Percentiles rank a stretch among this genome's conserved stretches.
Conservation (phyloP, 306 rosid species). For the Erythrophleum fordii region DNA sequence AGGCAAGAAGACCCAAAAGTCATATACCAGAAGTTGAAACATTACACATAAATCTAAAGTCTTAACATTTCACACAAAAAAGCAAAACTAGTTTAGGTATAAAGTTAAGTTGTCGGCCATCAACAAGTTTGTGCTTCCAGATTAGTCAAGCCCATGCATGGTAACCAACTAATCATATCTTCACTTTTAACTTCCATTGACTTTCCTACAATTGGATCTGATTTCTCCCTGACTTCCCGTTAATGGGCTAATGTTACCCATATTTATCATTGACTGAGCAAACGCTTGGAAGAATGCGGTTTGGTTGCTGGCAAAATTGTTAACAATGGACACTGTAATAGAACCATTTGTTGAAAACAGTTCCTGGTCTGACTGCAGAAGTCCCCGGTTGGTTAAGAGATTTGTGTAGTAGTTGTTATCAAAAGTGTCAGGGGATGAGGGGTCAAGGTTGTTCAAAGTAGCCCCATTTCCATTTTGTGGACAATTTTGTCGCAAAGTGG, state of each 20-base stretch:
- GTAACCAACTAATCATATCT: not conserved
- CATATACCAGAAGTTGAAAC: not conserved
- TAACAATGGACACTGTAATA: slow-evolving; percentile 56
- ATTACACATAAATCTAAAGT: not conserved
- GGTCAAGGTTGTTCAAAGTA: slow-evolving; percentile 55
- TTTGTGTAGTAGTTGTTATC: slow-evolving; percentile 70
- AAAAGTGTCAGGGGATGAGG: slow-evolving; percentile 44
- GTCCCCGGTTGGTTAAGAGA: slow-evolving; percentile 48
- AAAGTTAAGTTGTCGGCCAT: not conserved
- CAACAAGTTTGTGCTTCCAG: not conserved
- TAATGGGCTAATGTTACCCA: slow-evolving; percentile 71
- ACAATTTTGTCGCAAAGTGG: slow-evolving; percentile 58
- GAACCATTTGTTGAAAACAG: slow-evolving; percentile 57
- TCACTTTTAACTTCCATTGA: slow-evolving; percentile 55
- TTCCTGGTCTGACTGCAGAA: slow-evolving; percentile 66
- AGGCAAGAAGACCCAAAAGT: not conserved
- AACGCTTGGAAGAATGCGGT: slow-evolving; percentile 59
- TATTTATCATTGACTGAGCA: slow-evolving; percentile 70
- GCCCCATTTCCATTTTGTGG: slow-evolving; percentile 59
- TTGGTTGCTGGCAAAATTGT: slow-evolving; percentile 57
- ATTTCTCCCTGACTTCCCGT: slow-evolving; percentile 67
- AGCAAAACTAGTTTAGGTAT: not conserved
- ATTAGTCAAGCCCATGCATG: not conserved
- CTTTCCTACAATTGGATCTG: slow-evolving; percentile 63
- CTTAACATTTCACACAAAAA: slow-evolving; percentile 6